Percentiles rank a stretch among this genome's conserved stretches.
Conservation (phyloP, 176 grass and related monocot species). For the Aegilops umbellulata region DNA sequence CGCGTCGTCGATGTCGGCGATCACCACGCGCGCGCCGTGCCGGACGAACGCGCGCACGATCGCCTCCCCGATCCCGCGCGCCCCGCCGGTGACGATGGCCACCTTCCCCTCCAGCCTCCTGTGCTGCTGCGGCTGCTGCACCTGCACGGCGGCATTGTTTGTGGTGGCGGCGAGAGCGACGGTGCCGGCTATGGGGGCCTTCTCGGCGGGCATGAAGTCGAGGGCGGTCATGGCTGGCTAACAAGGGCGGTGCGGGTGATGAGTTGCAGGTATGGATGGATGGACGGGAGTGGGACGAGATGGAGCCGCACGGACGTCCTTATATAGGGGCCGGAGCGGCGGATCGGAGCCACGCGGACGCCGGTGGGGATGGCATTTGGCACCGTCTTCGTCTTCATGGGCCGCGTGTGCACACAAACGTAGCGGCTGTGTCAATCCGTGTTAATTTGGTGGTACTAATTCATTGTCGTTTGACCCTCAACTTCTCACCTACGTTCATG, state of each 20-base stretch:
- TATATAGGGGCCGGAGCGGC: too few relatives aligned
- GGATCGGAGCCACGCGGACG: too few relatives aligned
- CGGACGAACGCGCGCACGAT: conserved; percentile 48
- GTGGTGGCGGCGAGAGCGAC: background rate
- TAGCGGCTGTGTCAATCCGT: too few relatives aligned
- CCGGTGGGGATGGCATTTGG: too few relatives aligned
- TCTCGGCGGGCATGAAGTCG: conserved; percentile 13
- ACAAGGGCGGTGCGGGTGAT: background rate
- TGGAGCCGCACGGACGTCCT: too few relatives aligned
- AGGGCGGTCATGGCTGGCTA: conserved; percentile 35
- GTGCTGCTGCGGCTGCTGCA: background rate
- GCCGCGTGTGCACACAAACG: too few relatives aligned
- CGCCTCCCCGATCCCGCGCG: conserved; percentile 67
- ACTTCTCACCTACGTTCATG: too few relatives aligned
- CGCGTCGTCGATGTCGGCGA: conserved; percentile 63
- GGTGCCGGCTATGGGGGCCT: background rate
- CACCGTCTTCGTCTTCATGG: too few relatives aligned
- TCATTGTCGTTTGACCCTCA: too few relatives aligned
- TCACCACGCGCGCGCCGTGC: conserved; percentile 61
- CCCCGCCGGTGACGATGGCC: conserved; percentile 64
- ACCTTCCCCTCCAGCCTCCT: conserved; percentile 68
- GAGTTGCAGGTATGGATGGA: background rate
- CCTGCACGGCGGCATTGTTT: background rate
- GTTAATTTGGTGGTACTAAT: too few relatives aligned
- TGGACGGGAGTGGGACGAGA: background rate